phyloP scores from a whole-genome alignment of 306 rosid genomes.

The Quercus mongolica region DNA sequence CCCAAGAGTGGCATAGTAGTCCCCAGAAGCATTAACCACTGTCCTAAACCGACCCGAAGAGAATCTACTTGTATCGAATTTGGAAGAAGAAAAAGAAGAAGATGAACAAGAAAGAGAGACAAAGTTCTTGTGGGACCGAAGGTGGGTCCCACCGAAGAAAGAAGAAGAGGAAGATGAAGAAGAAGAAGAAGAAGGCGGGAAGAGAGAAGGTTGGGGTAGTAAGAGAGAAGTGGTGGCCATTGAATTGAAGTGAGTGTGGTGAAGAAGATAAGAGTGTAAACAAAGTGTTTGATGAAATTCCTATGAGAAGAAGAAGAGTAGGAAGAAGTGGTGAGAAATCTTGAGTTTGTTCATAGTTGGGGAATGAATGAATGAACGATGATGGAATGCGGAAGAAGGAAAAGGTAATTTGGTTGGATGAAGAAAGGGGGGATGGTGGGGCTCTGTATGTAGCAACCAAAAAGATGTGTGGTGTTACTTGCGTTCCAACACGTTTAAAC shows the following conservation, averaged over 20 bases:
- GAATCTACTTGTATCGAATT: slow-evolving; percentile 21
- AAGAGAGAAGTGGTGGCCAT: slow-evolving; percentile 67
- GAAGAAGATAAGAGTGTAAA: not conserved
- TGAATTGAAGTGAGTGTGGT: slow-evolving; percentile 6
- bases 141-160: slow-evolving; percentile 40
- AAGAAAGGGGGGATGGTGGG: not conserved
- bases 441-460: not conserved
- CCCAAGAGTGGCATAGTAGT: slow-evolving; percentile 86
- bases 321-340: not conserved
- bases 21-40: slow-evolving; percentile 68
- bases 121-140: slow-evolving; percentile 46
- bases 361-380: not conserved
- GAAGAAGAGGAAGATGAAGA: slow-evolving; percentile 37
- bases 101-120: slow-evolving; percentile 27
- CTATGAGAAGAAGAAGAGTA: slow-evolving; percentile 8
- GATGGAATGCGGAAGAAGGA: not conserved
- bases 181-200: slow-evolving; percentile 30
- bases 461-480: slow-evolving; percentile 28
- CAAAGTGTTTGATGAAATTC: slow-evolving; percentile 4
- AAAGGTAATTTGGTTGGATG: not conserved
- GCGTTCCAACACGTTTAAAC: not conserved
- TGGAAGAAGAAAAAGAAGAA: slow-evolving; percentile 12
- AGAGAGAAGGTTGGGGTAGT: slow-evolving; percentile 38
- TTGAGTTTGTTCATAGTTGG: slow-evolving; percentile 17
- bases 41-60: slow-evolving; percentile 39